These are phyloP conservation scores for Solanum sitiens DNA, from an alignment of 257 asterid genomes.

Conservation along the genomic window DNA sequence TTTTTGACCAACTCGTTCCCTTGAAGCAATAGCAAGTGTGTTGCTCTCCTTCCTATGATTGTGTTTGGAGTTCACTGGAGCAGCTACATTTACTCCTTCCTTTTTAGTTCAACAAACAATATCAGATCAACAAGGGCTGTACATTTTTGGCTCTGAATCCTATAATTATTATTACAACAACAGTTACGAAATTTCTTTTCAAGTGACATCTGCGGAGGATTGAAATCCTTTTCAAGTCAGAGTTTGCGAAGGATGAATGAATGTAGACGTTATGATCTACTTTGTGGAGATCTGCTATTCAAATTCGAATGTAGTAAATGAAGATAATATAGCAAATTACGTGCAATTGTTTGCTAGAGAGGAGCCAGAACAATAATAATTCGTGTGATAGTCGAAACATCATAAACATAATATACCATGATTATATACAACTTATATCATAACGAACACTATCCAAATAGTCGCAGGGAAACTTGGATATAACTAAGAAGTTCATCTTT, in stretches of 20 bases:
- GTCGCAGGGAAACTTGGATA: too few relatives aligned
- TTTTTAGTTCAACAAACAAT: neutral
- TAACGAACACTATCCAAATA: neutral
- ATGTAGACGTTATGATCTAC: too few relatives aligned
- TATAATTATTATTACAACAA: too few relatives aligned
- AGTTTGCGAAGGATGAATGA: too few relatives aligned
- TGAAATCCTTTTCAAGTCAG: too few relatives aligned
- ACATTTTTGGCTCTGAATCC: neutral
- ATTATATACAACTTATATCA: neutral
- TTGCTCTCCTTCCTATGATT: neutral
- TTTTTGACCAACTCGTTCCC: slow-evolving; percentile 24
- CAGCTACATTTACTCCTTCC: slow-evolving; percentile 1
- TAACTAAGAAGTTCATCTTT: too few relatives aligned
- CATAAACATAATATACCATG: neutral
- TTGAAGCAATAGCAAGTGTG: slow-evolving; percentile 26
- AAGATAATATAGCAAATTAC: rapidly evolving
- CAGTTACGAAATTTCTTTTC: too few relatives aligned
- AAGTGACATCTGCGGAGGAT: too few relatives aligned
- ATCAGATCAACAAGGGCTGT: neutral
- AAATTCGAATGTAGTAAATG: too few relatives aligned
- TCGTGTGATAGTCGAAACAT: neutral
- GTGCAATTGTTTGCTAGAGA: too few relatives aligned
- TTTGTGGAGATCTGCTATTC: too few relatives aligned
- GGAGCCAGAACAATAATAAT: too few relatives aligned
- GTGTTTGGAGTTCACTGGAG: slow-evolving; percentile 4